Evolutionary conservation across 108 stramenopile species (phyloP).

Genomic region (Skeletonema costatum): DNA sequence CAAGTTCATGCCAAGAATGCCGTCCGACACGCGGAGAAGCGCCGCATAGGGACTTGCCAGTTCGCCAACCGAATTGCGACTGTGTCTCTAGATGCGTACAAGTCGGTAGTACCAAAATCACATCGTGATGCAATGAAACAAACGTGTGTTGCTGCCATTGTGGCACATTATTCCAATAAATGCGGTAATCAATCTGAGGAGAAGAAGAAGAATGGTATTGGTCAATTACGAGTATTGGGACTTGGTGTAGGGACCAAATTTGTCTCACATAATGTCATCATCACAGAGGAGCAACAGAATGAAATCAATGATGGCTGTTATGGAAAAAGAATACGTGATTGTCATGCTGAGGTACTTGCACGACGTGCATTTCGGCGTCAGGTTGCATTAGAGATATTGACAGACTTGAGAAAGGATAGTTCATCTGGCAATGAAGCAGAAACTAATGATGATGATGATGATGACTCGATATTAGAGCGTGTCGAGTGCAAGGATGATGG

Average conservation of each 20-base stretch:
- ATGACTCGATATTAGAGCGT: constrained; percentile 31
- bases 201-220: background rate
- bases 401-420: constrained; percentile 16
- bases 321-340: constrained; percentile 74
- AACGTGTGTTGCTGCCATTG: constrained; percentile 77
- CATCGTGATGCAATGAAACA: constrained; percentile 57
- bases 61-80: constrained; percentile 85
- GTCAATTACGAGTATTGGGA: constrained; percentile 56
- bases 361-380: constrained; percentile 77
- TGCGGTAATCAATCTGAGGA: background rate
- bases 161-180: constrained; percentile 53
- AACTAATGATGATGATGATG: background rate
- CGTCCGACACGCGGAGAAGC: constrained; percentile 81
- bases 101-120: constrained; percentile 37
- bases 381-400: constrained; percentile 62
- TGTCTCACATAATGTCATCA: constrained; percentile 51
- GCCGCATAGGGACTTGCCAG: constrained; percentile 68
- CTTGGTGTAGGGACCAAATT: constrained; percentile 90
- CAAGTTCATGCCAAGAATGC: constrained; percentile 32
- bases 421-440: background rate
- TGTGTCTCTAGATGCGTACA: constrained; percentile 64
- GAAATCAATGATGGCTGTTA: constrained; percentile 20
- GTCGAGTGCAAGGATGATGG: background rate
- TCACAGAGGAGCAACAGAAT: constrained; percentile 34
- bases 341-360: constrained; percentile 87